Percentiles rank a stretch among this genome's conserved stretches.
Conservation (phyloP, 768 basidiomycete species). For the Lactarius evosmus region DNA sequence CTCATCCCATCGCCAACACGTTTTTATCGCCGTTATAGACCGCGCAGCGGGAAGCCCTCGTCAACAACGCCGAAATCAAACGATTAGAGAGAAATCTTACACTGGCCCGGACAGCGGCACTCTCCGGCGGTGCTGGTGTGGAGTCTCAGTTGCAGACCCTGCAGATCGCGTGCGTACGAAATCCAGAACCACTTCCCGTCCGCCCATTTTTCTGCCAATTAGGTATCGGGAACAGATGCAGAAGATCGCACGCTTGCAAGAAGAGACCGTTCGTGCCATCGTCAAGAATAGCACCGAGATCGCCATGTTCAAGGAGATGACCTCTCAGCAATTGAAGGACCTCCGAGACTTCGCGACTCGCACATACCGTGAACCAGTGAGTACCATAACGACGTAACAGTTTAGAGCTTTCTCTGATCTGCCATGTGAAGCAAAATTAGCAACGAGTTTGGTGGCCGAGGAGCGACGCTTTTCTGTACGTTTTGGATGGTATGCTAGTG, state of each 20-base stretch:
- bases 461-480: not conserved
- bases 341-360: conserved; percentile 58
- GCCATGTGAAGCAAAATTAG: not conserved
- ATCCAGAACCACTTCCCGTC: conserved; percentile 13
- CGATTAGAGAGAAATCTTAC: conserved; percentile 70
- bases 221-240: conserved; percentile 81
- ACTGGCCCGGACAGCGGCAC: conserved; percentile 69
- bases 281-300: conserved; percentile 84
- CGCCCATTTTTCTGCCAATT: conserved; percentile 12
- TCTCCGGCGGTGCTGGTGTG: conserved; percentile 79
- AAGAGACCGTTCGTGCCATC: conserved; percentile 77
- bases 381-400: not conserved
- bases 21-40: conserved; percentile 43
- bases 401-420: not conserved
- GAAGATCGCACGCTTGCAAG: conserved; percentile 67
- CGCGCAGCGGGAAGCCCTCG: conserved; percentile 69
- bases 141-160: conserved; percentile 73
- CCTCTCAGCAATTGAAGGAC: conserved; percentile 65
- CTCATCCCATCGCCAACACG: not conserved
- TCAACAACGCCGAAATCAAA: conserved; percentile 61
- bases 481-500: not conserved
- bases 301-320: conserved; percentile 74
- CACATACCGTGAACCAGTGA: not conserved
- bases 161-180: conserved; percentile 62
- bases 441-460: not conserved